A percentile compares a stretch with the other conserved stretches of the same genome.
phyloP scores from a whole-genome alignment of 352 stramenopile species.

The Phytophthora brassicae region DNA sequence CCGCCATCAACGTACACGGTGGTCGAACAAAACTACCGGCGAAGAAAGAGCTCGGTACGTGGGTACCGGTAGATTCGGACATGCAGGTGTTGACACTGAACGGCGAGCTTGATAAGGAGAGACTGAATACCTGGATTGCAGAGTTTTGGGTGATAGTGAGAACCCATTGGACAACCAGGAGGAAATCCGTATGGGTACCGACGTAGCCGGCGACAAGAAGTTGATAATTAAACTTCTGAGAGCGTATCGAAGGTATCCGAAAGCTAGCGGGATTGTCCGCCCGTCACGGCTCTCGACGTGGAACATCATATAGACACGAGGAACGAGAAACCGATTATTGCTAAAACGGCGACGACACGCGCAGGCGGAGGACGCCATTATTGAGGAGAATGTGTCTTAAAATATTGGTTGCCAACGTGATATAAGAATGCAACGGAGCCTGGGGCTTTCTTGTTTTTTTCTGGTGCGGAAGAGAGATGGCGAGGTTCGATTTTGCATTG shows the following conservation, averaged over 20 bases:
- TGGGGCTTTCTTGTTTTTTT: conserved; percentile 26
- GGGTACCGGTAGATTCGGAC: conserved; percentile 13
- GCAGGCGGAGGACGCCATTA: conserved; percentile 7
- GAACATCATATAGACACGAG: conserved; percentile 26
- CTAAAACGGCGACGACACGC: conserved; percentile 4
- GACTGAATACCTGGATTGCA: not conserved
- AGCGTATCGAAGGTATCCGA: conserved; percentile 1
- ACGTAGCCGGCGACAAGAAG: not conserved
- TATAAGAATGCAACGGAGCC: conserved; percentile 11
- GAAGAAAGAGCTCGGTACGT: conserved; percentile 11
- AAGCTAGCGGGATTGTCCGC: conserved; percentile 13
- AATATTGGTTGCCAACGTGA: conserved; percentile 11
- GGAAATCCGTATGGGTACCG: not conserved
- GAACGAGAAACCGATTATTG: conserved; percentile 5
- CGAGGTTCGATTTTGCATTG: conserved; percentile 9
- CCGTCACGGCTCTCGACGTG: conserved; percentile 6
- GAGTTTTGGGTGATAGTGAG: not conserved
- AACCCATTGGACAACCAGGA: conserved; percentile 10
- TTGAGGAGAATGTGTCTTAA: conserved; percentile 7
- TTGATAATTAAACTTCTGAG: conserved; percentile 15
- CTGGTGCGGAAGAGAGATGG: conserved; percentile 22
- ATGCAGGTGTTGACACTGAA: conserved; percentile 12
- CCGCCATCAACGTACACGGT: conserved; percentile 12
- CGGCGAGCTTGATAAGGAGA: not conserved
- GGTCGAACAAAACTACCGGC: not conserved